Percentiles rank a stretch among this genome's conserved stretches.
Evolutionary conservation across 2,329 filamentous ascomycete species (phyloP).

Genomic region (Macroventuria anomochaeta): DNA sequence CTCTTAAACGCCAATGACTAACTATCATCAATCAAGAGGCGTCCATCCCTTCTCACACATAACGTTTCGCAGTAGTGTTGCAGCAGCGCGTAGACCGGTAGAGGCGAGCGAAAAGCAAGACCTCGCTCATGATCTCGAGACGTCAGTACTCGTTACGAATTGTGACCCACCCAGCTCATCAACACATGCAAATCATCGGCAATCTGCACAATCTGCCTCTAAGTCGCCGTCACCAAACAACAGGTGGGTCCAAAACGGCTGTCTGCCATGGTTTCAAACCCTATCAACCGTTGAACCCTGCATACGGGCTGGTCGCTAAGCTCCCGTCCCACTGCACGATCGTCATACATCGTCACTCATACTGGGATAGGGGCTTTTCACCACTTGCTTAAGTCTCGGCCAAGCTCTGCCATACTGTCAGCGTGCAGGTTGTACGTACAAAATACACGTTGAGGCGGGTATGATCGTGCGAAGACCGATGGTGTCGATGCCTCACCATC

Average conservation of each 20-base stretch:
- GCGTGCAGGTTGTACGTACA: too few species aligned
- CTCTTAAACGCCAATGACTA: too few species aligned
- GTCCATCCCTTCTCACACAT: background rate
- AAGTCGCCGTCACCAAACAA: background rate
- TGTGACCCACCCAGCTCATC: background rate
- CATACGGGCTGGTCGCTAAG: background rate
- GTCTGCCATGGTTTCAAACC: slow-evolving; percentile 1
- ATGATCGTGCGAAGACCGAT: too few species aligned
- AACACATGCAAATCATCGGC: background rate
- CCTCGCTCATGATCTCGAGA: background rate
- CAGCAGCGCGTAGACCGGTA: too few species aligned
- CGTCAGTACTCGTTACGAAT: background rate
- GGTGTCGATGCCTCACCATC: too few species aligned
- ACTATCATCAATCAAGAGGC: background rate
- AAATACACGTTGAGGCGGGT: too few species aligned
- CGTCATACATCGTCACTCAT: too few species aligned
- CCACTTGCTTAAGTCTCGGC: too few species aligned
- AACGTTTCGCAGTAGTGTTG: background rate
- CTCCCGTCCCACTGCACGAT: too few species aligned
- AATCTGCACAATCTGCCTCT: background rate
- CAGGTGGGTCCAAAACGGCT: background rate
- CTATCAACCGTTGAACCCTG: slow-evolving; percentile 5
- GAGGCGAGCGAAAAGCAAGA: too few species aligned
- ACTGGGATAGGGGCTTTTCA: too few species aligned
- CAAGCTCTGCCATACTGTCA: too few species aligned